Conservation (phyloP, 2,329 filamentous ascomycete species). For the Hortaea werneckii region DNA sequence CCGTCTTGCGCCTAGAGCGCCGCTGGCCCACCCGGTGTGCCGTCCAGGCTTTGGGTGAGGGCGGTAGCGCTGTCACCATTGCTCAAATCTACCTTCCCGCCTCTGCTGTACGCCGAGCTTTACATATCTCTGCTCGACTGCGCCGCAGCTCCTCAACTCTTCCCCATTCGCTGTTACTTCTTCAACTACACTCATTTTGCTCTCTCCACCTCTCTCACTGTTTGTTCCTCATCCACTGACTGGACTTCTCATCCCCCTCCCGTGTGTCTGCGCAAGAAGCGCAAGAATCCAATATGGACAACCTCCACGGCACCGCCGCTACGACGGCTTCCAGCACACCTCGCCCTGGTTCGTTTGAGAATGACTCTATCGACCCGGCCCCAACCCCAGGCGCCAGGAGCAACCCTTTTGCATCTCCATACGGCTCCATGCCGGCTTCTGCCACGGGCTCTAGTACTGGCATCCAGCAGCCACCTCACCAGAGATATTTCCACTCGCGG, state of each 20-base stretch:
- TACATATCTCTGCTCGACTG: background rate
- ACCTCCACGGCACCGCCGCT: conserved; percentile 19
- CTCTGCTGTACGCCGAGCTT: background rate
- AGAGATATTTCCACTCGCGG: conserved; percentile 60
- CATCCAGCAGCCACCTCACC: conserved; percentile 20
- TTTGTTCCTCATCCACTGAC: background rate
- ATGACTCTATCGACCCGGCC: conserved; percentile 22
- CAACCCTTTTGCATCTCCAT: conserved; percentile 31
- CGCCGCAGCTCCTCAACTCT: background rate
- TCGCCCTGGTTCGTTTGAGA: conserved; percentile 25
- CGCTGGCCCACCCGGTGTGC: background rate
- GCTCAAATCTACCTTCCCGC: background rate
- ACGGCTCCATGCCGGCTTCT: conserved; percentile 35
- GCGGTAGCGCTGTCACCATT: background rate
- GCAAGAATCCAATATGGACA: conserved; percentile 14
- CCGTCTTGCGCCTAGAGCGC: background rate
- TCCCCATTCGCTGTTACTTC: background rate
- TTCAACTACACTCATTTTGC: background rate
- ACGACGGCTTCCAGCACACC: conserved; percentile 19
- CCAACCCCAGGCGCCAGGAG: conserved; percentile 4
- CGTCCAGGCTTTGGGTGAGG: background rate
- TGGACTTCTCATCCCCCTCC: background rate
- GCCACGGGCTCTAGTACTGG: conserved; percentile 33
- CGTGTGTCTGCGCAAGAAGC: background rate
- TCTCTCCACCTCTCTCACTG: background rate